Evolutionary conservation across 441 rosid genomes (phyloP).

Genomic region (Euphorbia schlechtendalii): DNA sequence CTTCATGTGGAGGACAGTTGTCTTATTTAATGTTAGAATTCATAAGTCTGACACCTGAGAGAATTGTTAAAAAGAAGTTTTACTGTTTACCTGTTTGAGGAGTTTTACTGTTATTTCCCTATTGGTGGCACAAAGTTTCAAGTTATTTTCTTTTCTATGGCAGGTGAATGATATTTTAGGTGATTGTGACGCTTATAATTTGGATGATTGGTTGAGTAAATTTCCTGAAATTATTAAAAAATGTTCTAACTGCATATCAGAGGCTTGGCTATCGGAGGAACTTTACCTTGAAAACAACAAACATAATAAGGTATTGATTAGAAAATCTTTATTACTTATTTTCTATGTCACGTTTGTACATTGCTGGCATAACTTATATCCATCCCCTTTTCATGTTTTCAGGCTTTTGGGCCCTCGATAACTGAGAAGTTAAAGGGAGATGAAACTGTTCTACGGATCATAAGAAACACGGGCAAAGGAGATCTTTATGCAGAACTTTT

Average conservation of each 20-base stretch:
- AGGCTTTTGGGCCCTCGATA: constrained; percentile 55
- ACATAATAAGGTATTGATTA: constrained; percentile 37
- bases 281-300: constrained; percentile 37
- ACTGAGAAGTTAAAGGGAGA: constrained; percentile 61
- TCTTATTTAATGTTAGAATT: background rate
- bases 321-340: constrained; percentile 7
- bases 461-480: constrained; percentile 73
- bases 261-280: constrained; percentile 63
- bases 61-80: background rate
- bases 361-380: constrained; percentile 11
- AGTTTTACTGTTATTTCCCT: constrained; percentile 4
- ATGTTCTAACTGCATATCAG: constrained; percentile 49
- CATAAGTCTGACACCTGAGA: constrained; percentile 4
- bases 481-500: constrained; percentile 76
- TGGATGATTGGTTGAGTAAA: constrained; percentile 48
- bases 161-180: constrained; percentile 49
- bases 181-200: constrained; percentile 20
- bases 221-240: constrained; percentile 43
- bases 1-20: background rate
- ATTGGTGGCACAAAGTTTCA: constrained; percentile 17
- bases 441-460: constrained; percentile 44
- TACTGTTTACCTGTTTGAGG: background rate
- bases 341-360: background rate
- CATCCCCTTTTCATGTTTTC: constrained; percentile 11
- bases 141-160: constrained; percentile 19